Evolutionary conservation across 306 rosid genomes (phyloP), one percentile per base, ranked within the genome.

Genomic region (Neltuma alba): DNA sequence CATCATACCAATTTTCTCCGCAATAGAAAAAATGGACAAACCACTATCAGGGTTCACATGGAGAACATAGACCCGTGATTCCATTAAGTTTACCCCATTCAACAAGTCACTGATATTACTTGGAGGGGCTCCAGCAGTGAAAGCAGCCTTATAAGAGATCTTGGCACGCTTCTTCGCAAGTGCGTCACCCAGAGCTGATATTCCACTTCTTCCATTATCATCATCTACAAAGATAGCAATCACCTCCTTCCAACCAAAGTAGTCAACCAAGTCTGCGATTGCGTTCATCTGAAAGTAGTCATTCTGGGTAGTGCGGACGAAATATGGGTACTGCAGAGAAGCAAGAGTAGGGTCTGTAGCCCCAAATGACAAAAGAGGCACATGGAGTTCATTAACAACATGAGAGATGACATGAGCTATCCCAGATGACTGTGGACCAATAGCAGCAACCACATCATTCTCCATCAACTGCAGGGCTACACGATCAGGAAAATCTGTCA

Each of bases 21-120:
- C 97, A 31, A 77, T 62, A 25, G 91, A 68, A 44, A 94, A 90
- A 58, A 94, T 40, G 4, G 64, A 27, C 79, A 94, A 83, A 80
- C 98, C 98, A 25, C 89, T 58, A 89, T 92, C 98, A 37, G 97
- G 98, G 79, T 92, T 92, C 27, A 90, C 98, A 68, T 94, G 98
- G 10, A 94, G 88, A 54, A 94, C 82, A 84, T 84, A 94, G 25
- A 94, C 91, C 58, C 97, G 86, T 42, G 98, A 92, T 88, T 94
- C 97, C 97, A 88, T 85, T 37, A 92, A 89, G 89, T 94, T 92
- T 31, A 94, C 90, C 30, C 57, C 84, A 64, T 64, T 86, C 70
- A 92, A 79, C 86, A 90, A 82, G 76, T 87, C 86, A 47, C 64
- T 75, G 47, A 94, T 88, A 7, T 50, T 68, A 62, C 75, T 79